Evolutionary conservation across 1,284 basidiomycete species (phyloP).

Genomic region (Cerrena zonata): DNA sequence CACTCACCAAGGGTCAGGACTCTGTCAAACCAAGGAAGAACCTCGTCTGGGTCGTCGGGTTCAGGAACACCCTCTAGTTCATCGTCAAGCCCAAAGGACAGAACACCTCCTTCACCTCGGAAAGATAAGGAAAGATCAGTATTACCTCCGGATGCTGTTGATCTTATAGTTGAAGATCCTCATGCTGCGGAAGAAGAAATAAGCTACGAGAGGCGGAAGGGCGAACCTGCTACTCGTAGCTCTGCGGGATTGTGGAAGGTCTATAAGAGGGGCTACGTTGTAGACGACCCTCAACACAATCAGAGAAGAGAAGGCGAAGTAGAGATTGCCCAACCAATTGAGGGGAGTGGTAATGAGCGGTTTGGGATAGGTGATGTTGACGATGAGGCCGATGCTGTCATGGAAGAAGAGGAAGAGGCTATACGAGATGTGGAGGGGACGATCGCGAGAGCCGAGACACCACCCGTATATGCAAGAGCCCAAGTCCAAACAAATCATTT

Average conservation of each 20-base stretch:
- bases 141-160: conserved; percentile 70
- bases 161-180: conserved; percentile 66
- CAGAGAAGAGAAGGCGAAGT: conserved; percentile 28
- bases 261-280: conserved; percentile 46
- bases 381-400: conserved; percentile 26
- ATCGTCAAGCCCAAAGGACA: conserved; percentile 23
- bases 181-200: conserved; percentile 45
- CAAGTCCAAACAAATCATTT: conserved; percentile 19
- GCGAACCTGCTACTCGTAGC: conserved; percentile 41
- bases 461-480: conserved; percentile 39
- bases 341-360: conserved; percentile 6
- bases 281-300: conserved; percentile 24
- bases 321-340: conserved; percentile 30
- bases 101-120: conserved; percentile 31
- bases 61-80: conserved; percentile 16
- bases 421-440: conserved; percentile 3
- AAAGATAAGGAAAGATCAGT: conserved; percentile 33
- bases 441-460: conserved; percentile 33
- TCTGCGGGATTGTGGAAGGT: conserved; percentile 43
- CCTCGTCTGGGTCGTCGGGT: conserved; percentile 4
- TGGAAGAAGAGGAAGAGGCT: conserved; percentile 22
- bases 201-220: conserved; percentile 46
- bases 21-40: conserved; percentile 12
- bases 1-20: conserved; percentile 18
- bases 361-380: conserved; percentile 23